Evolutionary conservation across 768 basidiomycete genomes (phyloP), one percentile per base, ranked within the genome.

Genomic region (Tulasnella sp.): DNA sequence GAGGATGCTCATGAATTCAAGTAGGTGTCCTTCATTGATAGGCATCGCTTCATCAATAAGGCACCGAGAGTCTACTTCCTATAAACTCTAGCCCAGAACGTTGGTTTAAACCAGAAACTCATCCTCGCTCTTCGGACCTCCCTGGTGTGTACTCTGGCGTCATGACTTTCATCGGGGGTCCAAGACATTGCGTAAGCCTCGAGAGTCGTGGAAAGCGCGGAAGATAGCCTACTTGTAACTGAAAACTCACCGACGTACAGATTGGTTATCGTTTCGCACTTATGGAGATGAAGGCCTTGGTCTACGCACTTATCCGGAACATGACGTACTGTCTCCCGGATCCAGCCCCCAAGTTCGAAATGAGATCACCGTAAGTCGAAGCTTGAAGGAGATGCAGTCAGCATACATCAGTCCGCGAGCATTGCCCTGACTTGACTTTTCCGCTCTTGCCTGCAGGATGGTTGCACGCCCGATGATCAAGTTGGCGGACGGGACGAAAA

Each of bases 1-100:
- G 71, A 76, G 9, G 83, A 86, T 65, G 78, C 81, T 0, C 50
- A 59, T n/a, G 77, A 80, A 49, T 87, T 85, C 74, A 79, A 68
- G 82, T 81, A 56, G 50, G 74, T 57, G 12, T 30, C 8, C n/a
- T 52, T 8, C 8, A 8, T 56, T 38, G 34, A 38, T 53, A 7
- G 34, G 34, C 5, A 38, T 38, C 34, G 34, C 15, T 15, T 15
- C 34, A 7, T 15, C 34, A 38, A 38, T 38, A 11, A 24, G 49
- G 24, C 49, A 25, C 27, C 9, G 49, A 19, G 4, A 30, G 8
- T n/a, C 27, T 53, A 41, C 10, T 53, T 56, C 10, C 10, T 19
- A 4, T 24, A 43, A 19, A 9, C 50, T 27, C 10, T 25, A 57
- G 45, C 15, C 61, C 61, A 2, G 55, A 62, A 5, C 30, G 56